Conservation (phyloP, 2,329 filamentous ascomycete genomes). For the Pseudofabraea citricarpa region DNA sequence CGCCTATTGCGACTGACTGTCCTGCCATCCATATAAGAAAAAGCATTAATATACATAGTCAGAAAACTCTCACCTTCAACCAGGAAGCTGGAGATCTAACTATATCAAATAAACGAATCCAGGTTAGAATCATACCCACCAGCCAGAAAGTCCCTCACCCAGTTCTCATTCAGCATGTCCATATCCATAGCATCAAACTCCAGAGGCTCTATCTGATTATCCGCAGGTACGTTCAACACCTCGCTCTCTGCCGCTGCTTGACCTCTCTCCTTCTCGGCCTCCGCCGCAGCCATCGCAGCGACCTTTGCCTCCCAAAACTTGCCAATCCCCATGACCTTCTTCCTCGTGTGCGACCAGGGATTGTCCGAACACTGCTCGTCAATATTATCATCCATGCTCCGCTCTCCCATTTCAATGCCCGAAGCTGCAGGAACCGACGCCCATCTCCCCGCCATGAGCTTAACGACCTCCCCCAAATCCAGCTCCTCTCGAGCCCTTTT, state of each 20-base stretch:
- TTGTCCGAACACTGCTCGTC: too few species aligned
- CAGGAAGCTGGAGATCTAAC: too few species aligned
- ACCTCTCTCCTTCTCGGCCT: background rate
- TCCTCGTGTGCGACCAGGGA: background rate
- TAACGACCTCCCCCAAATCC: background rate
- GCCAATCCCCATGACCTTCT: background rate
- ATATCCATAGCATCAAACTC: background rate
- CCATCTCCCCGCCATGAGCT: background rate
- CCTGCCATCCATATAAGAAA: too few species aligned
- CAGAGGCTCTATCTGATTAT: background rate
- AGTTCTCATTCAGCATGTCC: background rate
- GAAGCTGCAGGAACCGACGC: background rate
- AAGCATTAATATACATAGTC: too few species aligned
- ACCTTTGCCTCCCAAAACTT: background rate
- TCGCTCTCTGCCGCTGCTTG: background rate
- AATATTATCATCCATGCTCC: background rate
- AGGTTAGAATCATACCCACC: background rate
- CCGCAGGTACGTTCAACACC: background rate
- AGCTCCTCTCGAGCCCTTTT: background rate
- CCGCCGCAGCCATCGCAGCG: background rate
- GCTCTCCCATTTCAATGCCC: background rate
- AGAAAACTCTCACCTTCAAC: too few species aligned
- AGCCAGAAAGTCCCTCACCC: background rate
- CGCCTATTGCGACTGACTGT: too few species aligned
- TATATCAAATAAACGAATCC: too few species aligned